A percentile compares a stretch with the other conserved stretches of the same genome.
Conservation (phyloP, 495 filamentous ascomycete species). For the Podospora tetraspora region DNA sequence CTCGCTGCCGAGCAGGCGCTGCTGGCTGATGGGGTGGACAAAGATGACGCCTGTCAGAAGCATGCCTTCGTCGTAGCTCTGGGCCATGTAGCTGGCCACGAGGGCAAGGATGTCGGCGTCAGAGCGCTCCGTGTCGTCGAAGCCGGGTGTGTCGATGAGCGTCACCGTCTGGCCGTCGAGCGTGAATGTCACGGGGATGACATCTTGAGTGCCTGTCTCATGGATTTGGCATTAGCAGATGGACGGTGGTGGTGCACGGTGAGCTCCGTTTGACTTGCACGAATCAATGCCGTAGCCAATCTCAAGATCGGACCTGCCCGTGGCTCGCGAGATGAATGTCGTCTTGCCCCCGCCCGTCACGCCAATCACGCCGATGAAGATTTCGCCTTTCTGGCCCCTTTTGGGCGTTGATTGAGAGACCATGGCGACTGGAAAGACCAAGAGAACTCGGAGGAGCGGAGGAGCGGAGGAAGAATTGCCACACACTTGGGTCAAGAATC, state of each 20-base stretch:
- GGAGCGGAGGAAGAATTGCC: no score
- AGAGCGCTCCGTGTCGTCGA: constrained; percentile 40
- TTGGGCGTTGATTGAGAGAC: not conserved
- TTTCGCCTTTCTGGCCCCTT: not conserved
- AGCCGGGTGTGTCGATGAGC: constrained; percentile 48
- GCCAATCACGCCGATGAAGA: constrained; percentile 20
- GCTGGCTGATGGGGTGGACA: constrained; percentile 42
- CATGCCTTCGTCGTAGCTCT: constrained; percentile 23
- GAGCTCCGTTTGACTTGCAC: constrained; percentile 4
- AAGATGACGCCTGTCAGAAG: constrained; percentile 36
- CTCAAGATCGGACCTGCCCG: constrained; percentile 11
- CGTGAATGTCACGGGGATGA: constrained; percentile 7
- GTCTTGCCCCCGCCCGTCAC: constrained; percentile 23
- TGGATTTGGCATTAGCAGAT: not conserved
- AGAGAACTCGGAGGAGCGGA: not conserved
- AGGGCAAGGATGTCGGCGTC: constrained; percentile 39
- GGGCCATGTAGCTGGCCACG: constrained; percentile 30
- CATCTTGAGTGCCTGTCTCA: constrained; percentile 23
- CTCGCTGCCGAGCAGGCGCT: constrained; percentile 32
- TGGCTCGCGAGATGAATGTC: constrained; percentile 16
- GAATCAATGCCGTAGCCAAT: constrained; percentile 19
- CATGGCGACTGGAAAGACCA: not conserved
- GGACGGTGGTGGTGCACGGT: not conserved
- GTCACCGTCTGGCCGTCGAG: constrained; percentile 24
- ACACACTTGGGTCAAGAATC: no score